Conservation (phyloP, 1,284 basidiomycete species). For the Cutaneotrichosporon sp. region DNA sequence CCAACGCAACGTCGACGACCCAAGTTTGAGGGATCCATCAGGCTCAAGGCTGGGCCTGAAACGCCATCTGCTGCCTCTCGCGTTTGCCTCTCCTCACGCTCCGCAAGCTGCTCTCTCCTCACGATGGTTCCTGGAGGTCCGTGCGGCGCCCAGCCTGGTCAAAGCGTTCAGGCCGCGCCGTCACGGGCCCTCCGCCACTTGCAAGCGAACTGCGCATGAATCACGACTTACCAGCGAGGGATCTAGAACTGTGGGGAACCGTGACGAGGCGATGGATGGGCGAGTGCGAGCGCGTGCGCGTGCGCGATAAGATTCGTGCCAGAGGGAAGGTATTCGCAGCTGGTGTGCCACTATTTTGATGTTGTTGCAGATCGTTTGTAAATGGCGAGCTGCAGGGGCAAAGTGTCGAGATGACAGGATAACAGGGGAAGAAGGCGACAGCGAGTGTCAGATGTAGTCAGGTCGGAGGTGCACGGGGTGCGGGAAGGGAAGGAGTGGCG, state of each 20-base stretch:
- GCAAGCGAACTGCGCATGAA: neutral
- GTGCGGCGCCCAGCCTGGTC: constrained; percentile 4
- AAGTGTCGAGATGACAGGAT: neutral
- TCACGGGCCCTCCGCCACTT: neutral
- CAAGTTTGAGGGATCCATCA: neutral
- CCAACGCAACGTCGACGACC: neutral
- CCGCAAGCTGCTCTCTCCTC: neutral
- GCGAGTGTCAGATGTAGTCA: neutral
- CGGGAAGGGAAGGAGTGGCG: neutral
- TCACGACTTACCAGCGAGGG: neutral
- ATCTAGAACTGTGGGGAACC: neutral
- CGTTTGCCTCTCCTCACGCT: neutral
- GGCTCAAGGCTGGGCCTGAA: neutral
- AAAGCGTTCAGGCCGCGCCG: neutral
- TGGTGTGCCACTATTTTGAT: neutral
- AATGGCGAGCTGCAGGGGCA: neutral
- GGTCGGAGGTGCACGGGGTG: neutral
- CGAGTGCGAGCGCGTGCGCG: neutral
- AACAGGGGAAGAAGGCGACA: neutral
- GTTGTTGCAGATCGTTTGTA: neutral
- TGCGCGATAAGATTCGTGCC: neutral
- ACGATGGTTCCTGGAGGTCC: neutral
- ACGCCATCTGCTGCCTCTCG: neutral
- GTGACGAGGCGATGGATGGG: neutral
- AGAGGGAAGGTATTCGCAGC: neutral